Percentiles rank a stretch among this genome's conserved stretches.
Conservation (phyloP, 306 rosid genomes). For the Begonia masoniana region DNA sequence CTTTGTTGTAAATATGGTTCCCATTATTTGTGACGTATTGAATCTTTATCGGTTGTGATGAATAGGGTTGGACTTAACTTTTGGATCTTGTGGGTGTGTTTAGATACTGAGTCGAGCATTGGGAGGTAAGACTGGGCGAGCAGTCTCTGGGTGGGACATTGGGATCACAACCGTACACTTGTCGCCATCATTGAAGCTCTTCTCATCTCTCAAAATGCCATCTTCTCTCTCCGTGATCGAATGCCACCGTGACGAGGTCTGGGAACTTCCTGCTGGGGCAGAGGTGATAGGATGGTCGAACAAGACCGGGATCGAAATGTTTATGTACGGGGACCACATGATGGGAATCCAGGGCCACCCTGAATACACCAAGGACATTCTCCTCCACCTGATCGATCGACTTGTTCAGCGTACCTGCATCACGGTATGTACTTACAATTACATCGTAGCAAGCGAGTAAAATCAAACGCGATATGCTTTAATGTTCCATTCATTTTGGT, state of each 20-base stretch:
- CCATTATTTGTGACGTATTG: too few species aligned
- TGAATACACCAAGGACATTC: constrained; percentile 70
- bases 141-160: constrained; percentile 76
- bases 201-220: constrained; percentile 41
- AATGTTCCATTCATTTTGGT: neutral
- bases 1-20: too few species aligned
- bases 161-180: constrained; percentile 46
- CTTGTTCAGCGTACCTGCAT: constrained; percentile 31
- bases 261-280: constrained; percentile 62
- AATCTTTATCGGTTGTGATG: too few species aligned
- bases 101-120: constrained; percentile 68
- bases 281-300: constrained; percentile 80
- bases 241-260: constrained; percentile 76
- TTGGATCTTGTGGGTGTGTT: neutral
- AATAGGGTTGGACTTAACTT: too few species aligned
- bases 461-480: neutral
- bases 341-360: constrained; percentile 97
- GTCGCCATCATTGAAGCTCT: constrained; percentile 28
- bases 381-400: constrained; percentile 55
- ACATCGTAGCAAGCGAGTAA: neutral
- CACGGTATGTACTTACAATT: constrained; percentile 18
- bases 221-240: constrained; percentile 44
- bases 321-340: constrained; percentile 53
- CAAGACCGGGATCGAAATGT: constrained; percentile 63
- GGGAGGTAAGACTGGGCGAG: constrained; percentile 74